phyloP scores from a whole-genome alignment of 371 early-diverging fungal species.

The Coemansia sp. region DNA sequence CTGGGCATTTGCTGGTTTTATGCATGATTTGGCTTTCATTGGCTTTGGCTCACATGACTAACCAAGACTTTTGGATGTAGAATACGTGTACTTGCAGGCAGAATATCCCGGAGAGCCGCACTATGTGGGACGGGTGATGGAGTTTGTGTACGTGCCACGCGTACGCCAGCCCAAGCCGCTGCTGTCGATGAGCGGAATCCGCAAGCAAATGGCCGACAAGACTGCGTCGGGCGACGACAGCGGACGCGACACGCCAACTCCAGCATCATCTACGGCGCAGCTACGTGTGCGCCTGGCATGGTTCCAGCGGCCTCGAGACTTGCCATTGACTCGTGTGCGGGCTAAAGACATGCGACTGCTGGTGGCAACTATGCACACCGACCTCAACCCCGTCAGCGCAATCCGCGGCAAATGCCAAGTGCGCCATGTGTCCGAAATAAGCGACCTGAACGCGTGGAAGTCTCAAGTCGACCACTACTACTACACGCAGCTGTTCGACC shows the following conservation, averaged over 20 bases:
- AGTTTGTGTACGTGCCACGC: slow-evolving; percentile 60
- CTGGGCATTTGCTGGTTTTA: not conserved
- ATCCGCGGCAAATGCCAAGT: slow-evolving; percentile 81
- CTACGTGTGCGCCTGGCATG: slow-evolving; percentile 70
- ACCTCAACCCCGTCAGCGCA: slow-evolving; percentile 75
- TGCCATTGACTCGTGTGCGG: slow-evolving; percentile 61
- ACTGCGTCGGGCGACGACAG: not conserved
- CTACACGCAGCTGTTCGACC: slow-evolving; percentile 81
- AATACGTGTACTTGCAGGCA: slow-evolving; percentile 75
- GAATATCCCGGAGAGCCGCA: slow-evolving; percentile 75
- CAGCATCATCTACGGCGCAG: slow-evolving; percentile 22
- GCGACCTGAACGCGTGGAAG: slow-evolving; percentile 37
- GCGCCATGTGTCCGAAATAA: slow-evolving; percentile 66
- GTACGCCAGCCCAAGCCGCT: slow-evolving; percentile 42
- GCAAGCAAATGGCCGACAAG: slow-evolving; percentile 9
- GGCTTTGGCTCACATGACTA: slow-evolving; percentile 5
- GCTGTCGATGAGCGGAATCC: slow-evolving; percentile 7
- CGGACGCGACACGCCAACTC: slow-evolving; percentile 6
- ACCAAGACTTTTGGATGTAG: slow-evolving; percentile 46
- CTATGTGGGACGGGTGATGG: slow-evolving; percentile 81
- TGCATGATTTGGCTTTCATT: not conserved
- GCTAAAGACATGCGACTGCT: slow-evolving; percentile 70
- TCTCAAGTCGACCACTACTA: slow-evolving; percentile 70
- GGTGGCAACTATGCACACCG: slow-evolving; percentile 87
- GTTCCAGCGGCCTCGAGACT: slow-evolving; percentile 81